Conservation (phyloP, 108 stramenopile genomes). For the Stephanodiscus minutulus region DNA sequence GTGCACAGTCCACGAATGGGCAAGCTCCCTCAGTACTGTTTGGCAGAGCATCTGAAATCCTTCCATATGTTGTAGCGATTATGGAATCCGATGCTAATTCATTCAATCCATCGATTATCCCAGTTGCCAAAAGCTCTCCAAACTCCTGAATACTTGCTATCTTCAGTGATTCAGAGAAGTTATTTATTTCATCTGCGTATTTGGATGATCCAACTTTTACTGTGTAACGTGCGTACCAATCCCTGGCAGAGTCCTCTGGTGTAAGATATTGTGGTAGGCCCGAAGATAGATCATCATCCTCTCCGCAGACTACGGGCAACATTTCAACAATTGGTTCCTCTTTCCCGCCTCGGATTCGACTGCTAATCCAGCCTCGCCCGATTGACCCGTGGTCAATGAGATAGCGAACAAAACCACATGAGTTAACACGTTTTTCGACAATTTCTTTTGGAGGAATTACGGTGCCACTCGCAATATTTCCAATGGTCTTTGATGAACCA, state of each 20-base stretch:
- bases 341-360: conserved; percentile 83
- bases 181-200: conserved; percentile 9
- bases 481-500: conserved; percentile 63
- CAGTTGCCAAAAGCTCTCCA: conserved; percentile 38
- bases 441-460: conserved; percentile 63
- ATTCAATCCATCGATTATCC: conserved; percentile 49
- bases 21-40: conserved; percentile 57
- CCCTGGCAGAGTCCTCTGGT: conserved; percentile 66
- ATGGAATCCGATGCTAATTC: conserved; percentile 61
- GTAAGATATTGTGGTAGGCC: conserved; percentile 30
- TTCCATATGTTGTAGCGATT: conserved; percentile 48
- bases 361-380: conserved; percentile 86
- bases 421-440: conserved; percentile 84
- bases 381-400: conserved; percentile 62
- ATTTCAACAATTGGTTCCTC: conserved; percentile 84
- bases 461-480: conserved; percentile 68
- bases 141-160: conserved; percentile 54
- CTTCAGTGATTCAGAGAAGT: conserved; percentile 22
- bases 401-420: conserved; percentile 88
- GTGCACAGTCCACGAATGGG: conserved; percentile 61
- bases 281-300: conserved; percentile 25
- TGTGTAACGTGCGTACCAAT: conserved; percentile 56
- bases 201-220: not conserved
- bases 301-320: conserved; percentile 38
- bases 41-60: conserved; percentile 58